phyloP scores from a whole-genome alignment of 1,284 basidiomycete genomes.

The Porodaedalea pini region DNA sequence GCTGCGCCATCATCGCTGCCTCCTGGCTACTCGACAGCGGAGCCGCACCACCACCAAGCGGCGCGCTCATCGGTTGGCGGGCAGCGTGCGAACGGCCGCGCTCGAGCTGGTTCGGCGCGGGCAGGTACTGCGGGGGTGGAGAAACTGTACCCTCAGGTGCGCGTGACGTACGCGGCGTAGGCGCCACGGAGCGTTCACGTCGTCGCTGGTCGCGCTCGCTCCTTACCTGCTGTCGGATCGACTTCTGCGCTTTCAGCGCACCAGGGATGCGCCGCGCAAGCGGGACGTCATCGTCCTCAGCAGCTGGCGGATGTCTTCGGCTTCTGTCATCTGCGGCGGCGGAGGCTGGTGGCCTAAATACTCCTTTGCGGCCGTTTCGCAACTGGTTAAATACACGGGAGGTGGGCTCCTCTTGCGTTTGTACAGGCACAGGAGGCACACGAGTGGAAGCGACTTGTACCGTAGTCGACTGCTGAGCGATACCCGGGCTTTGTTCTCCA shows the following conservation, averaged over 20 bases:
- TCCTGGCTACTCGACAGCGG: slow-evolving; percentile 17
- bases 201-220: slow-evolving; percentile 61
- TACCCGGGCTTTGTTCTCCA: slow-evolving; percentile 3
- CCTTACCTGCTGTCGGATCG: slow-evolving; percentile 65
- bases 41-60: background rate
- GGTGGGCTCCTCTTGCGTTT: slow-evolving; percentile 29
- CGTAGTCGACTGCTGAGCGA: slow-evolving; percentile 21
- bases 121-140: slow-evolving; percentile 11
- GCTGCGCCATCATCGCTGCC: slow-evolving; percentile 15
- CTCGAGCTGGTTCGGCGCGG: slow-evolving; percentile 11
- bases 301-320: background rate
- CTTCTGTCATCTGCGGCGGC: background rate
- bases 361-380: slow-evolving; percentile 19
- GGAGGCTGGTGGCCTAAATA: slow-evolving; percentile 10
- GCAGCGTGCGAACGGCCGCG: slow-evolving; percentile 9
- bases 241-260: slow-evolving; percentile 72
- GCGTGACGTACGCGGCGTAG: slow-evolving; percentile 28
- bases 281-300: slow-evolving; percentile 64
- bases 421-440: slow-evolving; percentile 22
- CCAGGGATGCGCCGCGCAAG: slow-evolving; percentile 74
- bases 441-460: slow-evolving; percentile 15
- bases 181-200: slow-evolving; percentile 39
- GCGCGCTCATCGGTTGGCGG: background rate
- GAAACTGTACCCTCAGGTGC: slow-evolving; percentile 27
- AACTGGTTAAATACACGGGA: slow-evolving; percentile 24